phyloP scores from a whole-genome alignment of 495 filamentous ascomycete genomes.

The Tirmania nivea region DNA sequence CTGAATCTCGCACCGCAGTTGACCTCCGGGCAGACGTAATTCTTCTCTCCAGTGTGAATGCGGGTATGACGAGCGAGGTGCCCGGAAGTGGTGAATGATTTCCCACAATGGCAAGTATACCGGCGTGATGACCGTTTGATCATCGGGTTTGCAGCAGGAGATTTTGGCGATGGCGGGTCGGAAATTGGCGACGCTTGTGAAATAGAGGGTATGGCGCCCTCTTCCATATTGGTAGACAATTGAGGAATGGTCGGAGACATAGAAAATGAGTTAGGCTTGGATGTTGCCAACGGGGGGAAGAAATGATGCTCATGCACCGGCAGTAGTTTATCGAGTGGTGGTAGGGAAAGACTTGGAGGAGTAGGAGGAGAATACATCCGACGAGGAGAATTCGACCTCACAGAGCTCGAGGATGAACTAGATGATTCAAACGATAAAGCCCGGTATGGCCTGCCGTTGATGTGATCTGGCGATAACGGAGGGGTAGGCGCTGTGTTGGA shows the following conservation, averaged over 20 bases:
- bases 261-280: slow-evolving; percentile 8
- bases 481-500: slow-evolving; percentile 16
- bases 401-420: slow-evolving; percentile 16
- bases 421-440: slow-evolving; percentile 4
- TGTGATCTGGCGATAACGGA: slow-evolving; percentile 15
- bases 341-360: slow-evolving; percentile 14
- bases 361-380: slow-evolving; percentile 15
- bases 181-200: slow-evolving; percentile 10
- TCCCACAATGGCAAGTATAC: slow-evolving; percentile 45
- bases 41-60: slow-evolving; percentile 92
- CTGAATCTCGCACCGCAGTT: slow-evolving; percentile 84
- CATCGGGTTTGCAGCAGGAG: slow-evolving; percentile 9
- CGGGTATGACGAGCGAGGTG: slow-evolving; percentile 92
- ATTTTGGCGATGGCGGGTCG: slow-evolving; percentile 16
- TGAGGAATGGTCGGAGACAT: slow-evolving; percentile 2
- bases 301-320: slow-evolving; percentile 8
- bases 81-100: slow-evolving; percentile 86
- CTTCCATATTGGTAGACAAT: neutral
- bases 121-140: slow-evolving; percentile 45
- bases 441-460: neutral
- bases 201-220: slow-evolving; percentile 6
- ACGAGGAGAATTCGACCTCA: slow-evolving; percentile 9
- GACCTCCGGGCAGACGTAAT: slow-evolving; percentile 55
- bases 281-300: slow-evolving; percentile 4
- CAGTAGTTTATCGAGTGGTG: slow-evolving; percentile 15